Conservation (phyloP, 176 grass and related monocot genomes). For the Eragrostis curvula region DNA sequence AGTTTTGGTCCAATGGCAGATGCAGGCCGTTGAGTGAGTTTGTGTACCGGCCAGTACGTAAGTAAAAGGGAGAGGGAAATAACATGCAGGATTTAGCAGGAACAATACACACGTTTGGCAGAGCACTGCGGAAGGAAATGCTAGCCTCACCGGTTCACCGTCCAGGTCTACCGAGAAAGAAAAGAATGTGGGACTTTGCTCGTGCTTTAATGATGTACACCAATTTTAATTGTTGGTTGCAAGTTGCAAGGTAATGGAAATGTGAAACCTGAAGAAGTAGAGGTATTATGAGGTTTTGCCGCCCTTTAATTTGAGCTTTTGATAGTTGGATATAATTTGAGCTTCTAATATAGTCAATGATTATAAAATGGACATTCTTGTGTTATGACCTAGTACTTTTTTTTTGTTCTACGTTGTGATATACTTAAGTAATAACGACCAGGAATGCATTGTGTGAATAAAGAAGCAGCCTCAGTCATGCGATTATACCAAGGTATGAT, state of each 20-base stretch:
- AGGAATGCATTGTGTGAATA: not conserved
- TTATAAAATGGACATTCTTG: not conserved
- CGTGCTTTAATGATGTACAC: not conserved
- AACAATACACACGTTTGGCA: conserved; percentile 15
- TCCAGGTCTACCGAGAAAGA: not conserved
- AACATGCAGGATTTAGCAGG: not conserved
- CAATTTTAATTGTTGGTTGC: no score
- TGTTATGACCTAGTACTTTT: no score
- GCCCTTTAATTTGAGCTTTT: not conserved
- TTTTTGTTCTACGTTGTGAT: no score
- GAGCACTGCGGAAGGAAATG: not conserved
- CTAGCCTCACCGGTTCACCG: not conserved
- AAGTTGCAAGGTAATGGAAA: no score
- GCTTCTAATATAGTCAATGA: no score
- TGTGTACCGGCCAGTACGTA: conserved; percentile 14
- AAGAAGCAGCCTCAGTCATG: no score
- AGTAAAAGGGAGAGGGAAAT: not conserved
- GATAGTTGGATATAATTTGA: not conserved
- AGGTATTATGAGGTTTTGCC: no score
- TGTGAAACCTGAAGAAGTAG: no score
- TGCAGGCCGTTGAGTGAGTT: not conserved
- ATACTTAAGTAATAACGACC: not conserved
- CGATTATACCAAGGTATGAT: not conserved
- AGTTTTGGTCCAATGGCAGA: conserved; percentile 27
- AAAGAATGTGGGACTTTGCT: not conserved